Evolutionary conservation across 169 alveolate genomes (phyloP).

Genomic region (Plasmodium gonderi): DNA sequence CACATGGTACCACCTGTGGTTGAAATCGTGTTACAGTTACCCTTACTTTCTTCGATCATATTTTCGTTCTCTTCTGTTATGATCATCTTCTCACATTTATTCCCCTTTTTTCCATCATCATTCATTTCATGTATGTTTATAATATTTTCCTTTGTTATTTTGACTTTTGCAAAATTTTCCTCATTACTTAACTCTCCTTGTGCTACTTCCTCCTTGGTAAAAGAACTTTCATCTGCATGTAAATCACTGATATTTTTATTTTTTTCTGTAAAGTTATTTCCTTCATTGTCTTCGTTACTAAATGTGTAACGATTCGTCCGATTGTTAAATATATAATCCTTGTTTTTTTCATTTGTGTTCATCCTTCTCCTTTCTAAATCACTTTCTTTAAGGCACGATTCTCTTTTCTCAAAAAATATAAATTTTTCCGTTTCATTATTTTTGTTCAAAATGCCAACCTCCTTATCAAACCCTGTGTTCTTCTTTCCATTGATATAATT

Average conservation of each 20-base stretch:
- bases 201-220: not conserved
- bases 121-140: slow-evolving; percentile 16
- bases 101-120: slow-evolving; percentile 3
- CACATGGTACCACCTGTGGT: too few relatives aligned
- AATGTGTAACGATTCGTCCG: not conserved
- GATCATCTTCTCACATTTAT: not conserved
- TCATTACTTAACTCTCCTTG: not conserved
- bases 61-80: slow-evolving; percentile 13
- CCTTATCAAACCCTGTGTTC: too few relatives aligned
- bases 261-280: not conserved
- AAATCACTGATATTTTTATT: not conserved
- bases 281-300: not conserved
- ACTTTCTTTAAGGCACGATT: not conserved
- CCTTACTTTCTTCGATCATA: not conserved
- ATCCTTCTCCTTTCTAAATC: not conserved
- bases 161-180: slow-evolving; percentile 35
- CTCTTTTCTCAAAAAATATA: not conserved
- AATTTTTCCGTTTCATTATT: not conserved
- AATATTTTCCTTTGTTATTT: slow-evolving; percentile 59
- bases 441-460: not conserved
- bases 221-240: not conserved
- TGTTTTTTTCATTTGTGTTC: not conserved
- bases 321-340: not conserved
- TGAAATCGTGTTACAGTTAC: not conserved
- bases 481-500: not conserved